Base-by-base conservation (phyloP, 1,284 basidiomycete genomes). In the Marasmius fiardii region DNA sequence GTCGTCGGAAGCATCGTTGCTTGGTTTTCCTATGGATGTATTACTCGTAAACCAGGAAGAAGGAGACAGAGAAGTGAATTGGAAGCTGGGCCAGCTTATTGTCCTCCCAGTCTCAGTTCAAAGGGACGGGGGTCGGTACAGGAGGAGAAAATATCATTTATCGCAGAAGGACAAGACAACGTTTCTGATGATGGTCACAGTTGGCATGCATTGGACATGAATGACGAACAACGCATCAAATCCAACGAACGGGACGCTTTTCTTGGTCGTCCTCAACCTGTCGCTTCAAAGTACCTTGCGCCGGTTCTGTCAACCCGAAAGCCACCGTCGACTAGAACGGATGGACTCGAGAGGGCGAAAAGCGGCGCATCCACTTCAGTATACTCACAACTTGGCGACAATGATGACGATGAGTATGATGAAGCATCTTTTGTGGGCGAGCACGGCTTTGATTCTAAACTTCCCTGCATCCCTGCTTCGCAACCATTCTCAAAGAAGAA, bases 11-110 rank as follows among this genome's bases (percentile, higher is more conserved):
- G 62, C 6, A 43, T 67, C 12, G 43, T 60, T 4, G 61, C 61
- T 1, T 72, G 70, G 71, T 50, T 69, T 18, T 37, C 65, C 11
- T 69, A 67, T 49, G 66, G 68, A 1, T 68, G 65, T 51, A 61
- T 60, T 16, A 67, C 61, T 18, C 61, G 66, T 16, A 60, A 60
- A 33, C 60, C 58, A 1, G 62, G 16, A n/a, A 35, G 21, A 23
- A 41, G 49, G n/a, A 49, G 43, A 35, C 51, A 41, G 16, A 47
- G 56, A 21, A 56, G 54, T 34, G 57, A 58, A 26, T 18, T 58
- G 23, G 54, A 58, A 18, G 51, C 52, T 24, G 52, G 52, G 8
- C 57, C 57, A 4, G 51, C 45, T 34, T 58, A 58, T 47, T 52
- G 45, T 21, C 31, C 39, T n/a, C 18, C 53, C 24, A 58, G 52